These are phyloP conservation scores for Beta macrorhiza DNA, from an alignment of 179 eudicot species.

Conservation along the genomic window DNA sequence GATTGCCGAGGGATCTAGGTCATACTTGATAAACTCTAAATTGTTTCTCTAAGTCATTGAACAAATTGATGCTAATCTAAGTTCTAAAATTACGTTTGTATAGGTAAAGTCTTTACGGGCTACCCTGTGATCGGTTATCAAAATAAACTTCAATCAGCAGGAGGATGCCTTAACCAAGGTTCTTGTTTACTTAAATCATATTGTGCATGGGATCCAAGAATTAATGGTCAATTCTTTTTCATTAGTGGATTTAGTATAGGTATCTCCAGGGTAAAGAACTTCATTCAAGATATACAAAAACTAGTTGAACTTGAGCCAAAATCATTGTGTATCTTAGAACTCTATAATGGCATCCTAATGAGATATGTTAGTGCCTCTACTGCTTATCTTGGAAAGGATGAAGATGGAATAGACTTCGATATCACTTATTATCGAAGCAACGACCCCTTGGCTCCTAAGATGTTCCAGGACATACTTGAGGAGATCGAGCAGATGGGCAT, in stretches of 20 bases:
- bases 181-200: slow-evolving; percentile 37
- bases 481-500: slow-evolving; percentile 72
- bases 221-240: slow-evolving; percentile 50
- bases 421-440: slow-evolving; percentile 65
- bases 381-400: slow-evolving; percentile 65
- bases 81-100: not conserved
- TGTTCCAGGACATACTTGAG: slow-evolving; percentile 61
- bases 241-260: slow-evolving; percentile 51
- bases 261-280: slow-evolving; percentile 48
- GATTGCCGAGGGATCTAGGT: too few species aligned
- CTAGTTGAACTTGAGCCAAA: slow-evolving; percentile 48
- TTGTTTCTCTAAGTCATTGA: too few species aligned
- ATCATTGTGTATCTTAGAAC: slow-evolving; percentile 55
- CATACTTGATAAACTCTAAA: too few species aligned
- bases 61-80: not conserved
- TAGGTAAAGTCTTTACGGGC: slow-evolving; percentile 48
- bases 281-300: slow-evolving; percentile 58
- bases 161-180: slow-evolving; percentile 48
- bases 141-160: slow-evolving; percentile 64
- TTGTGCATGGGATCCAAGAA: slow-evolving; percentile 66
- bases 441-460: slow-evolving; percentile 54
- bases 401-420: slow-evolving; percentile 65
- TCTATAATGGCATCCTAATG: slow-evolving; percentile 64
- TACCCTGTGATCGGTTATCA: slow-evolving; percentile 70
- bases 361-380: slow-evolving; percentile 65